phyloP scores from a whole-genome alignment of 1,284 basidiomycete species.

The Malassezia furfur region DNA sequence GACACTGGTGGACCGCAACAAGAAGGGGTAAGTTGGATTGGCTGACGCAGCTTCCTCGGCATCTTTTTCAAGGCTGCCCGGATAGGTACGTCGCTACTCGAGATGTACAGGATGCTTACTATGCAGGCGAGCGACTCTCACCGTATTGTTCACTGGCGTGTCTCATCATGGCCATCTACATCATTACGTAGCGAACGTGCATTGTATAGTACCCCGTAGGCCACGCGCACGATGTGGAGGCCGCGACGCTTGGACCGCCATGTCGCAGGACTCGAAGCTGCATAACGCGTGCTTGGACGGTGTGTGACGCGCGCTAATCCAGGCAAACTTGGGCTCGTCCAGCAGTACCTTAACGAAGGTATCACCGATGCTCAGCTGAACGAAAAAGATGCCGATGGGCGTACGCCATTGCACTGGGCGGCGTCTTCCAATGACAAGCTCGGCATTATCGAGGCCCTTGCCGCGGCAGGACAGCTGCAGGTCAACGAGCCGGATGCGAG shows the following conservation, averaged over 20 bases:
- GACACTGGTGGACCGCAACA: conserved; percentile 80
- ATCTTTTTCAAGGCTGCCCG: conserved; percentile 44
- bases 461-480: conserved; percentile 5
- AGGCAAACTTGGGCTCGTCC: conserved; percentile 6
- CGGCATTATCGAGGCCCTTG: conserved; percentile 12
- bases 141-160: conserved; percentile 46
- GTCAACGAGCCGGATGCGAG: conserved; percentile 11
- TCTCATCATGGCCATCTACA: conserved; percentile 42
- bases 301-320: neutral
- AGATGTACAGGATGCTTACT: too few species aligned
- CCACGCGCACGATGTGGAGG: conserved; percentile 2
- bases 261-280: conserved; percentile 12
- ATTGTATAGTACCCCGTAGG: conserved; percentile 1
- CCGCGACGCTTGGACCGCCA: neutral
- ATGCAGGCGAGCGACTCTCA: conserved; percentile 40
- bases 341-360: conserved; percentile 1
- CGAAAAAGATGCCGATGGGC: conserved; percentile 19
- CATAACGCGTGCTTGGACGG: conserved; percentile 17
- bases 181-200: conserved; percentile 4
- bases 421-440: conserved; percentile 9
- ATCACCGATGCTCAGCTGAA: conserved; percentile 4
- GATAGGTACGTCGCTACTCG: conserved; percentile 29
- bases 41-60: conserved; percentile 29
- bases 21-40: conserved; percentile 60
- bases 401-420: conserved; percentile 28